These are phyloP conservation scores for Carex arenaria DNA, from an alignment of 202 grass and related monocot genomes.

Conservation along the genomic window DNA sequence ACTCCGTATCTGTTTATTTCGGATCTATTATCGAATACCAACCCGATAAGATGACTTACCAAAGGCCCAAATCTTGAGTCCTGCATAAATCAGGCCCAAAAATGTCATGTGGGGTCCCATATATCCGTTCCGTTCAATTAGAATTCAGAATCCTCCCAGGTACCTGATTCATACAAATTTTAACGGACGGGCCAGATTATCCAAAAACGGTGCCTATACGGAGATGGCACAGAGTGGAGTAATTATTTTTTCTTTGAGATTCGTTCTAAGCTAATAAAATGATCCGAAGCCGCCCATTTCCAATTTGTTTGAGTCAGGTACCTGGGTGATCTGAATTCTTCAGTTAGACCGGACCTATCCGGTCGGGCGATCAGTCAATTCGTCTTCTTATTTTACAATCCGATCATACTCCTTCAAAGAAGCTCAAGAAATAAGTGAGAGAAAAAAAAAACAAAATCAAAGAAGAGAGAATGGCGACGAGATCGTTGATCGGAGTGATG, in stretches of 20 bases:
- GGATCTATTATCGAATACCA: neutral
- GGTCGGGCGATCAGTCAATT: neutral
- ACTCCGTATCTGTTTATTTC: neutral
- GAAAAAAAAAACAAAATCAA: neutral
- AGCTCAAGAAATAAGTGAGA: neutral
- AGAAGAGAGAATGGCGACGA: slow-evolving; percentile 46
- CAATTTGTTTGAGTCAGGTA: no score
- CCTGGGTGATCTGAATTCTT: neutral
- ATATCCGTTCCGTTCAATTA: no score
- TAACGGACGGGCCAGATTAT: no score
- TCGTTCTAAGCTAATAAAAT: no score
- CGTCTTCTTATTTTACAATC: neutral
- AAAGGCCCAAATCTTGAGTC: neutral
- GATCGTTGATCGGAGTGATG: slow-evolving; percentile 44
- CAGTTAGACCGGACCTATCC: neutral
- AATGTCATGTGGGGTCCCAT: neutral
- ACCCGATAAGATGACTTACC: neutral
- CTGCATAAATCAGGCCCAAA: neutral
- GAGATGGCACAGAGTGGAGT: no score
- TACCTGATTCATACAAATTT: no score
- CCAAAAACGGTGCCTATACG: no score
- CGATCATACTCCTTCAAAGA: neutral
- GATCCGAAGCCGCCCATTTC: no score
- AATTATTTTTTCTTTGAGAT: no score
- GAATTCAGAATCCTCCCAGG: no score